These are phyloP conservation scores for Lachnellula subtilissima DNA, from an alignment of 2,329 filamentous ascomycete genomes.

Conservation along the genomic window DNA sequence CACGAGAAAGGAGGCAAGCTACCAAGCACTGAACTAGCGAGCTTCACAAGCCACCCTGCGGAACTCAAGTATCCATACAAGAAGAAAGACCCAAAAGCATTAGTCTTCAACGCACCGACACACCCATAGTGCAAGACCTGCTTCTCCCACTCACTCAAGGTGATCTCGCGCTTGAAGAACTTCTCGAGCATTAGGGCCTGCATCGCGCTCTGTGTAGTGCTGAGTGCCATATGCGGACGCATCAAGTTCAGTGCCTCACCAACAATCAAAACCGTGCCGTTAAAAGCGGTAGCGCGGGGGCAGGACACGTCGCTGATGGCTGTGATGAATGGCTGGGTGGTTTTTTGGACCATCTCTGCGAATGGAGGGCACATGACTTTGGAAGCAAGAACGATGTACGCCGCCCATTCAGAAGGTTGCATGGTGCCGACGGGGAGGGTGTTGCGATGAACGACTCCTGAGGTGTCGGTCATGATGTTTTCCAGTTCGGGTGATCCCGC, in stretches of 20 bases:
- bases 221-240: constrained; percentile 6
- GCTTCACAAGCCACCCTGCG: neutral
- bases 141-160: neutral
- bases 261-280: constrained; percentile 37
- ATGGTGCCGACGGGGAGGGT: constrained; percentile 15
- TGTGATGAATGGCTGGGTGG: constrained; percentile 38
- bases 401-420: neutral
- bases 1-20: neutral
- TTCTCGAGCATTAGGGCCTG: neutral
- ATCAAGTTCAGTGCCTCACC: constrained; percentile 22
- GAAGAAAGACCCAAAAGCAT: neutral
- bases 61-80: neutral
- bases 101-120: neutral
- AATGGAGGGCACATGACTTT: neutral
- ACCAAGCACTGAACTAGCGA: neutral
- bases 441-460: constrained; percentile 18
- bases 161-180: neutral
- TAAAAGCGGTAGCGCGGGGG: constrained; percentile 33
- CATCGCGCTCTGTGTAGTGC: constrained; percentile 3
- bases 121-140: neutral
- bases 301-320: constrained; percentile 37
- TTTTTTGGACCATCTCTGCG: constrained; percentile 35
- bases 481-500: constrained; percentile 9
- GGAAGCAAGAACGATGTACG: neutral
- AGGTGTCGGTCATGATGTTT: constrained; percentile 26